phyloP scores from a whole-genome alignment of 2,329 filamentous ascomycete species.

The Hymenotorrendiella dingleyae region DNA sequence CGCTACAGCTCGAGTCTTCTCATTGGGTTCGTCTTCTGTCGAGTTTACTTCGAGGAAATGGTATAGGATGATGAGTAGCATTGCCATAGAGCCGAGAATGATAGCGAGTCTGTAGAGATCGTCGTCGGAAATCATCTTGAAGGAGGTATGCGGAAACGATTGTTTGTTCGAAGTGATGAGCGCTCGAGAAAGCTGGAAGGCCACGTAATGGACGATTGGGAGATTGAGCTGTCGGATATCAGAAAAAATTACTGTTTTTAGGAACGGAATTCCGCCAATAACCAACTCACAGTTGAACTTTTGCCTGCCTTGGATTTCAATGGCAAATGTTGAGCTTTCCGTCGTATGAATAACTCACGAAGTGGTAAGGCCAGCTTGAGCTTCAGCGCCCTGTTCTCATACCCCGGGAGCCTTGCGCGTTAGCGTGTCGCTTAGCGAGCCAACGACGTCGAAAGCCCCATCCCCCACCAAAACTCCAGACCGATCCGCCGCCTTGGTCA shows the following conservation, averaged over 20 bases:
- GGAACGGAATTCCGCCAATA: too few species aligned
- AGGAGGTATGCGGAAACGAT: not conserved
- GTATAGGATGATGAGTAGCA: slow-evolving; percentile 91
- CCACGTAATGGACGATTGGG: slow-evolving; percentile 7
- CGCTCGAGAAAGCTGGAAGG: slow-evolving; percentile 1
- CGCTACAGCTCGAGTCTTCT: slow-evolving; percentile 12
- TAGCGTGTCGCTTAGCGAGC: slow-evolving; percentile 20
- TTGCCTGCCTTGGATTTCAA: too few species aligned
- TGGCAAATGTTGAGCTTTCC: too few species aligned
- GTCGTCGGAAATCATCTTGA: slow-evolving; percentile 87
- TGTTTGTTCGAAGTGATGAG: not conserved
- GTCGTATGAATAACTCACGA: slow-evolving; percentile 1
- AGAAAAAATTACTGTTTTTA: too few species aligned
- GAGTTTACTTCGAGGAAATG: slow-evolving; percentile 95
- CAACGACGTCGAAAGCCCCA: slow-evolving; percentile 13
- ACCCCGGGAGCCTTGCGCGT: not conserved
- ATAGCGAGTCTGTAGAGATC: slow-evolving; percentile 88
- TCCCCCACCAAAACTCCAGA: slow-evolving; percentile 21
- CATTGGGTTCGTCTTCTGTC: slow-evolving; percentile 40
- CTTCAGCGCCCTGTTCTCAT: not conserved
- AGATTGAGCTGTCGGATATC: too few species aligned
- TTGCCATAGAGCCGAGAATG: slow-evolving; percentile 82
- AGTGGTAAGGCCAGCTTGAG: slow-evolving; percentile 8
- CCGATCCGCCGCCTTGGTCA: slow-evolving; percentile 2
- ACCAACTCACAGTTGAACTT: too few species aligned